phyloP scores from a whole-genome alignment of 176 grass and related monocot species.

The Bolboschoenus planiculmis region DNA sequence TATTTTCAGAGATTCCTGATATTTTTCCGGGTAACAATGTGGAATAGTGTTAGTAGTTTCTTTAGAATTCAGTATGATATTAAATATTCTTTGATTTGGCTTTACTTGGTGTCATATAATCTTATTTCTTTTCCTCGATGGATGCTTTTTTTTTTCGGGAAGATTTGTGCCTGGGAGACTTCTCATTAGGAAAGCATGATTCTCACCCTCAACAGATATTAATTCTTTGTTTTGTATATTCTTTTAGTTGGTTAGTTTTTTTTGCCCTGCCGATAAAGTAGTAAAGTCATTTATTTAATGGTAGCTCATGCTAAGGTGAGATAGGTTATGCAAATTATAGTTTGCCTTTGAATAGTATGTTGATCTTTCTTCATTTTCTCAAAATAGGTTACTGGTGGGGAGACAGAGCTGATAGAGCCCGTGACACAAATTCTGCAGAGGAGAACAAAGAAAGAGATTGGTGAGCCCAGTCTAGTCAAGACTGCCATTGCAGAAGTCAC shows the following conservation, averaged over 20 bases:
- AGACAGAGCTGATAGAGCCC: constrained; percentile 73
- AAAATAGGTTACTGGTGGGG: background rate
- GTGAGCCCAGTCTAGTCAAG: constrained; percentile 94
- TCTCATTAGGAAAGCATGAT: background rate
- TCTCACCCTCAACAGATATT: background rate
- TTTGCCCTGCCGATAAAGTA: too few relatives aligned
- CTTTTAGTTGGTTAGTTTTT: background rate
- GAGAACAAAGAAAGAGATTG: constrained; percentile 95
- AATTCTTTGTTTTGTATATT: background rate
- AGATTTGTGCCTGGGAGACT: background rate
- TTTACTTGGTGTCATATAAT: background rate
- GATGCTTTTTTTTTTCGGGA: background rate
- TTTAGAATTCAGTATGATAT: background rate
- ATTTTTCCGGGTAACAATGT: background rate
- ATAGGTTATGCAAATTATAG: background rate
- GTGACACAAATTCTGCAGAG: constrained; percentile 95
- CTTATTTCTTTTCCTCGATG: background rate
- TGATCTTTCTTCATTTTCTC: background rate
- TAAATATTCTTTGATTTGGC: background rate
- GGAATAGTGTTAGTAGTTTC: background rate
- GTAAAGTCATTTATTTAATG: background rate
- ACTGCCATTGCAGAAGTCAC: constrained; percentile 82
- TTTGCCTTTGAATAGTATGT: background rate
- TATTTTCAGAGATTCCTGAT: background rate
- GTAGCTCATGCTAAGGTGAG: background rate